Percentiles rank a stretch among this genome's conserved stretches.
Evolutionary conservation across 805 yeast species (phyloP).

Genomic region (Pichia cephalocereana): DNA sequence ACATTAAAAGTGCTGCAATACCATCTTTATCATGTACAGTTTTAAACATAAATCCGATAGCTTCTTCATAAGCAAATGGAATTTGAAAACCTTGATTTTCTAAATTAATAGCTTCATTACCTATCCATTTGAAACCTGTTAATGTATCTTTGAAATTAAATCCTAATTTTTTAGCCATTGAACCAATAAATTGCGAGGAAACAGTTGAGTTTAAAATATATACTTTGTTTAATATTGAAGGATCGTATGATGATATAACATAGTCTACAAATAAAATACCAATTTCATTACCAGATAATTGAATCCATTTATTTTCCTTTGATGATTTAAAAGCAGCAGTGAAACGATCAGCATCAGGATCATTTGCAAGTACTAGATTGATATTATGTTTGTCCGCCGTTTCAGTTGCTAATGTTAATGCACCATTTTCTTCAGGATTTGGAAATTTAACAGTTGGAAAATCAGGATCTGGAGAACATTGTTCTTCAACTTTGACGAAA

Average conservation of each 20-base stretch:
- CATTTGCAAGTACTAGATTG: constrained; percentile 71
- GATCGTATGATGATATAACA: constrained; percentile 25
- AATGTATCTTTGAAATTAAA: constrained; percentile 70
- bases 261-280: constrained; percentile 77
- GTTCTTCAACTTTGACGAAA: constrained; percentile 46
- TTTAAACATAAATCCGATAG: constrained; percentile 88
- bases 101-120: constrained; percentile 72
- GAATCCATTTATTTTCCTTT: constrained; percentile 48
- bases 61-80: constrained; percentile 92
- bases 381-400: constrained; percentile 44
- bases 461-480: constrained; percentile 69
- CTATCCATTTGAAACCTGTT: constrained; percentile 98
- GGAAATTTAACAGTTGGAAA: constrained; percentile 87
- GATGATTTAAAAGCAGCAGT: constrained; percentile 58
- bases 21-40: constrained; percentile 91
- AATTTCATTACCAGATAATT: constrained; percentile 84
- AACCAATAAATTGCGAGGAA: constrained; percentile 69
- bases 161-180: constrained; percentile 56
- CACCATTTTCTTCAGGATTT: constrained; percentile 94
- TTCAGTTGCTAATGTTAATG: constrained; percentile 60
- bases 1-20: constrained; percentile 66
- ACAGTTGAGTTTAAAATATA: constrained; percentile 83
- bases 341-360: constrained; percentile 96
- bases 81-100: constrained; percentile 56
- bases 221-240: constrained; percentile 22